Evolutionary conservation across 805 yeast species (phyloP).

Genomic region (Starmera dryadoides): DNA sequence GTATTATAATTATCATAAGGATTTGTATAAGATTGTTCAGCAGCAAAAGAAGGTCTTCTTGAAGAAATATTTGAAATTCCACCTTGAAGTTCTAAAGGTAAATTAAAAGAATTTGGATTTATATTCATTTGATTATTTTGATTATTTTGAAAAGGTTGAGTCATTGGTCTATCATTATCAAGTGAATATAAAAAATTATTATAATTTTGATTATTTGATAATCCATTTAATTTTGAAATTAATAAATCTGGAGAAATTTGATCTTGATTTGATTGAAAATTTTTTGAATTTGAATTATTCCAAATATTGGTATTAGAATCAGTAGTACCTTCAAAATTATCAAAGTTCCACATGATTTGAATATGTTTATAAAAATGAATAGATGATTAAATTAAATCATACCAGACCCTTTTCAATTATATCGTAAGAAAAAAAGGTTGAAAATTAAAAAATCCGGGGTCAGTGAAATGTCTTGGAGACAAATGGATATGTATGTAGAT

Average conservation of each 20-base stretch:
- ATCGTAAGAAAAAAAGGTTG: no score
- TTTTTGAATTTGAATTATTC: background rate
- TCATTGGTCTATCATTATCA: conserved; percentile 2
- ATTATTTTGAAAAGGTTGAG: background rate
- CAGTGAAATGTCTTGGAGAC: background rate
- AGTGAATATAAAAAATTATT: conserved; percentile 8
- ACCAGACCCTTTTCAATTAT: no score
- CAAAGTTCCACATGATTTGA: background rate
- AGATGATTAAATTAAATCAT: no score
- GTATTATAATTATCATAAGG: conserved; percentile 8
- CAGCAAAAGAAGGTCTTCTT: conserved; percentile 70
- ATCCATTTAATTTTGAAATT: conserved; percentile 15
- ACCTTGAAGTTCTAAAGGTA: conserved; percentile 58
- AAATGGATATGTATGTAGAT: no score
- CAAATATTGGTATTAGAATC: background rate
- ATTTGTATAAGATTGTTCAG: conserved; percentile 36
- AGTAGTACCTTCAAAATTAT: background rate
- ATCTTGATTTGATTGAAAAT: background rate
- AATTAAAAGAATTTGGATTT: conserved; percentile 26
- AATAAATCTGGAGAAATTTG: conserved; percentile 17
- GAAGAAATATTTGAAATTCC: conserved; percentile 55
- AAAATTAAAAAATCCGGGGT: conserved; percentile 1
- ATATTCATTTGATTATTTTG: background rate
- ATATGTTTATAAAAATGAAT: no score
- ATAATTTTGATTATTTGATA: conserved; percentile 12